Evolutionary conservation across 352 stramenopile species (phyloP).

Genomic region (Phytophthora rubi): DNA sequence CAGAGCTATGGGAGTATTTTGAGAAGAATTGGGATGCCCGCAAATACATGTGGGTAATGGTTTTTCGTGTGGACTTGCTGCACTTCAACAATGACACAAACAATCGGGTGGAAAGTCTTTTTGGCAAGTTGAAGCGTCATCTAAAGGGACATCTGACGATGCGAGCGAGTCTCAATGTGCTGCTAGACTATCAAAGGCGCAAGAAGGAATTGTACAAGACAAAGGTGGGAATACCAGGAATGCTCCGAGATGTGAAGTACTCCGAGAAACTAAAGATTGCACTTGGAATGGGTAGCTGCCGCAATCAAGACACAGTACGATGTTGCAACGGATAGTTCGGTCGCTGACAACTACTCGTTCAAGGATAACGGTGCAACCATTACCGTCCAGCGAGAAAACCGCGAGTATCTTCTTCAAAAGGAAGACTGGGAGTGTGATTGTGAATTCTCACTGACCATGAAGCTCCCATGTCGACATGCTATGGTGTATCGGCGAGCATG

Average conservation of each 20-base stretch:
- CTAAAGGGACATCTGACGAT: too few species aligned
- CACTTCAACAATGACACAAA: constrained; percentile 8
- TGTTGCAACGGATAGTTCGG: too few species aligned
- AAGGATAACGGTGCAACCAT: not conserved
- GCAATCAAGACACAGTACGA: not conserved
- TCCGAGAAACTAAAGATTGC: not conserved
- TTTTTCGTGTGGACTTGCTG: not conserved
- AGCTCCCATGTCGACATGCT: constrained; percentile 9
- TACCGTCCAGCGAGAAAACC: not conserved
- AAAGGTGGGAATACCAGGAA: not conserved
- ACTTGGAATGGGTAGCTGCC: not conserved
- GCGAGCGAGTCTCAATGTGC: too few species aligned
- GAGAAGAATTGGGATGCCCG: constrained; percentile 9
- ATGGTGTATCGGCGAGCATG: constrained; percentile 6
- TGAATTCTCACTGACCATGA: constrained; percentile 10
- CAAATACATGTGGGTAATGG: constrained; percentile 17
- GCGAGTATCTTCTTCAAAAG: constrained; percentile 17
- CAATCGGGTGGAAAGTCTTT: constrained; percentile 18
- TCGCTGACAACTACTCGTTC: constrained; percentile 2
- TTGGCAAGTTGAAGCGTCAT: constrained; percentile 10
- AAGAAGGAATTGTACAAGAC: not conserved
- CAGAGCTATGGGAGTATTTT: constrained; percentile 6
- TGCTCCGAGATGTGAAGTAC: not conserved
- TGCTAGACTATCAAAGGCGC: too few species aligned
- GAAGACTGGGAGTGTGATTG: constrained; percentile 13